Evolutionary conservation across 1,284 basidiomycete genomes (phyloP), one percentile per base, ranked within the genome.

Genomic region (Apiotrichum veenhuisii): DNA sequence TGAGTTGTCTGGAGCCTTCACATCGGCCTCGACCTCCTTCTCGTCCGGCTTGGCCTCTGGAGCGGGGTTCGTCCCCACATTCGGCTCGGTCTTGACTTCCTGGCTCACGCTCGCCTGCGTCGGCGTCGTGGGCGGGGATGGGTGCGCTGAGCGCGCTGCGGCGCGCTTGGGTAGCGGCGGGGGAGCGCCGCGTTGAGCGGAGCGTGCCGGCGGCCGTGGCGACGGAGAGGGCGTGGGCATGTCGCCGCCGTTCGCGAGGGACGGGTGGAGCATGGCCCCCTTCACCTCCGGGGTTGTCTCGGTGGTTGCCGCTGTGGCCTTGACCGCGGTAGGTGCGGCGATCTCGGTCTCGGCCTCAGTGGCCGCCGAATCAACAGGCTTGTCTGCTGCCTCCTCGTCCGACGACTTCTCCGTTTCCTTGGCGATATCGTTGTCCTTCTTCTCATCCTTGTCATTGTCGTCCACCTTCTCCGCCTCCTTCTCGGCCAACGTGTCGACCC

Each of bases 111-210:
- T 55, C 54, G 45, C 36, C 27, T 41, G 44, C 52, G 25, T 41
- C 26, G 23, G 47, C 54, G 23, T 48, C 30, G 18, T 23, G 26
- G 45, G 26, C 41, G 48, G 23, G 17, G 20, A 8, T 10, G 45
- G 22, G 3, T 17, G 52, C 23, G 34, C 11, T 3, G 20, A 15
- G 37, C 44, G 30, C 26, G 49, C 22, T 18, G 45, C 33, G 12
- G 50, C 38, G 30, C 48, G 42, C 20, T 43, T 26, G 22, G 34
- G 38, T 25, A 46, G 22, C 42, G 38, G 49, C 10, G 49, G 49
- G 1, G 62, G 34, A 50, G 53, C 15, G 58, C 62, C 37, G 25
- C 43, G 55, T 8, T 58, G 53, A 15, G 55, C 52, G 10, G 49
- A 25, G 41, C 57, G 52, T 1, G 61, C 59, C 9, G 52, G 43